Evolutionary conservation across 2,329 filamentous ascomycete genomes (phyloP).

Genomic region (Pleurostoma richardsiae): DNA sequence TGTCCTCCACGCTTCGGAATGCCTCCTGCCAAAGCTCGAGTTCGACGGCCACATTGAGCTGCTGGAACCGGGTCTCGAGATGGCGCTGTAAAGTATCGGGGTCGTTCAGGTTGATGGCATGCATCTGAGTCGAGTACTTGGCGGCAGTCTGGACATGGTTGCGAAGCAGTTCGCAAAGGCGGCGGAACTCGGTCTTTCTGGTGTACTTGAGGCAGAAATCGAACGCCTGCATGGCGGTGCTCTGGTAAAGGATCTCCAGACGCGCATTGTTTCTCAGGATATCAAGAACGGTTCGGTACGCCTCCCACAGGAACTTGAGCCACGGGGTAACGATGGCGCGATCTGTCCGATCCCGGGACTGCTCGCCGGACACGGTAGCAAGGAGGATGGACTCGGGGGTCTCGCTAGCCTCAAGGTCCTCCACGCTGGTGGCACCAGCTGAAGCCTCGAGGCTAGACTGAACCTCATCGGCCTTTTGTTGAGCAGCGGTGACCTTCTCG

Average conservation of each 20-base stretch:
- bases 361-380: slow-evolving; percentile 95
- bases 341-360: slow-evolving; percentile 95
- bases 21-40: slow-evolving; percentile 98
- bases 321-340: slow-evolving; percentile 97
- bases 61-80: slow-evolving; percentile 95
- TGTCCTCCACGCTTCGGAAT: slow-evolving; percentile 98
- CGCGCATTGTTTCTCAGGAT: slow-evolving; percentile 99
- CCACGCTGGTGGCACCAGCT: slow-evolving; percentile 68
- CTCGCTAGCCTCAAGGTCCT: slow-evolving; percentile 94
- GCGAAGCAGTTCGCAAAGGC: slow-evolving; percentile 93
- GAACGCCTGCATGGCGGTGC: slow-evolving; percentile 95
- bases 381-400: slow-evolving; percentile 97
- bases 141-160: slow-evolving; percentile 99
- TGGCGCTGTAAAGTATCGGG: slow-evolving; percentile 96
- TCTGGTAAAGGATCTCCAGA: slow-evolving; percentile 96
- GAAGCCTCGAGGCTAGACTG: slow-evolving; percentile 80
- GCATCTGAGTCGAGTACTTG: slow-evolving; percentile 99
- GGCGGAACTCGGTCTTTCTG: slow-evolving; percentile 97
- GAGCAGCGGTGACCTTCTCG: slow-evolving; percentile 91
- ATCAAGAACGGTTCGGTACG: slow-evolving; percentile 95
- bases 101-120: slow-evolving; percentile 97
- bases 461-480: slow-evolving; percentile 92
- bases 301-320: slow-evolving; percentile 99
- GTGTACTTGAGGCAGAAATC: slow-evolving; percentile 98
- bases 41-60: slow-evolving; percentile 96